Percentiles rank a stretch among this genome's conserved stretches.
These are phyloP conservation scores for Coemansia sp. DNA, from an alignment of 192 early-diverging fungal species.

Conservation along the genomic window DNA sequence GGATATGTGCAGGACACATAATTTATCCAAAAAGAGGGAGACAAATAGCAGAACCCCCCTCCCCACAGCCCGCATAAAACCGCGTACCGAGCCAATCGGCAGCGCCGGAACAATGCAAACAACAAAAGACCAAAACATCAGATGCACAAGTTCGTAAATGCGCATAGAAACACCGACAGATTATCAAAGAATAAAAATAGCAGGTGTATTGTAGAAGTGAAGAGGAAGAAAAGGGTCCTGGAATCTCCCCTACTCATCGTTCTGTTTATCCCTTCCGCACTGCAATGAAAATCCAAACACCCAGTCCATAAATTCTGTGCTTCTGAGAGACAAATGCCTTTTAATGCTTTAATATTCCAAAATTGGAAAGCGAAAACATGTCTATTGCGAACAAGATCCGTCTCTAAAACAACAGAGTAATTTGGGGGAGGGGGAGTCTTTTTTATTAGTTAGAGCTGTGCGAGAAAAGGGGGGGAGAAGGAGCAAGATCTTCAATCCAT, in stretches of 20 bases:
- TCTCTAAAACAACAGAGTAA: not conserved
- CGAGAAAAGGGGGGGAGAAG: not conserved
- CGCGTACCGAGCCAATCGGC: not conserved
- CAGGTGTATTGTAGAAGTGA: not conserved
- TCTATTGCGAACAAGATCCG: constrained; percentile 1
- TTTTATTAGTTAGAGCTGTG: not conserved
- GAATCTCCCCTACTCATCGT: not conserved
- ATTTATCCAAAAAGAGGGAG: not conserved
- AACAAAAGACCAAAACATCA: not conserved
- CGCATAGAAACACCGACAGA: not conserved
- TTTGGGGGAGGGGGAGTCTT: not conserved
- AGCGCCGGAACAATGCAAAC: not conserved
- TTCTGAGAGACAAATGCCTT: not conserved
- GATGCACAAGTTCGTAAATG: not conserved
- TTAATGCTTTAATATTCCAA: not conserved
- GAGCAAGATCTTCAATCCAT: not conserved
- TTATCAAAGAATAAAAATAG: not conserved
- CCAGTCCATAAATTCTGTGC: not conserved
- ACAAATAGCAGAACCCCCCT: not conserved
- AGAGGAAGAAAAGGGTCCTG: not conserved
- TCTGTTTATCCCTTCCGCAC: not conserved
- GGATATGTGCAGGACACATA: not conserved
- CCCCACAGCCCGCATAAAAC: constrained; percentile 6
- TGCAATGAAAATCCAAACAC: constrained; percentile 8
- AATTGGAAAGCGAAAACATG: not conserved